These are phyloP conservation scores for Ganoderma resinaceum DNA, from an alignment of 1,284 basidiomycete genomes.

Conservation along the genomic window DNA sequence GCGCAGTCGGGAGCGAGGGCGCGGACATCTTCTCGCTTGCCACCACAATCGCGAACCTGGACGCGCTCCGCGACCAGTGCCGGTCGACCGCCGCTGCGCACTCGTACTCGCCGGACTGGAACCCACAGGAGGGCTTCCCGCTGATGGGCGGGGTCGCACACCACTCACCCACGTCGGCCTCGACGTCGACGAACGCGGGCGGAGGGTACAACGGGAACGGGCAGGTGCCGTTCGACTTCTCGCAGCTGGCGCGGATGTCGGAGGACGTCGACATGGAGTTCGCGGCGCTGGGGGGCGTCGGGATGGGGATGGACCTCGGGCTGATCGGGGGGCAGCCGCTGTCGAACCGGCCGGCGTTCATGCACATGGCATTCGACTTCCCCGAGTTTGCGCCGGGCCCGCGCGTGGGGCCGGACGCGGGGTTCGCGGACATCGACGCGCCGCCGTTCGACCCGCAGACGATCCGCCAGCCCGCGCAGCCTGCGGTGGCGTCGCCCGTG, in stretches of 20 bases:
- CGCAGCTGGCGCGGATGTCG: constrained; percentile 13
- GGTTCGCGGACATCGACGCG: constrained; percentile 31
- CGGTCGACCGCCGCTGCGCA: constrained; percentile 19
- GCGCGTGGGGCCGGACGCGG: constrained; percentile 13
- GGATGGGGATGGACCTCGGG: constrained; percentile 34
- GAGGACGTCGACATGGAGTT: constrained; percentile 37
- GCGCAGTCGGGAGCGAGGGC: constrained; percentile 17
- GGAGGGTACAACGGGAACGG: constrained; percentile 10
- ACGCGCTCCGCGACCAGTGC: constrained; percentile 31
- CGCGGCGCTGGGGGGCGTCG: constrained; percentile 30
- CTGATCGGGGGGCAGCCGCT: constrained; percentile 33
- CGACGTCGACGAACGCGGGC: constrained; percentile 2
- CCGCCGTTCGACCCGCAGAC: constrained; percentile 16
- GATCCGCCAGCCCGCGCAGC: constrained; percentile 4
- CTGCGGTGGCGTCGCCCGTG: background rate
- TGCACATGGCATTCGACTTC: constrained; percentile 33
- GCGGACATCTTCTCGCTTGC: constrained; percentile 26
- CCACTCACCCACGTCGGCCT: background rate
- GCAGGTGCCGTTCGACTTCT: background rate
- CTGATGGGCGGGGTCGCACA: constrained; percentile 3
- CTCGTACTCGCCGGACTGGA: constrained; percentile 25
- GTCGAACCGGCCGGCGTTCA: constrained; percentile 34
- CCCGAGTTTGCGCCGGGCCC: constrained; percentile 29
- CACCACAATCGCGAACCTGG: constrained; percentile 29
- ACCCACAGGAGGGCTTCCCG: constrained; percentile 17